These are phyloP conservation scores for Trametes polyzona DNA, from an alignment of 1,284 basidiomycete genomes.

Conservation along the genomic window DNA sequence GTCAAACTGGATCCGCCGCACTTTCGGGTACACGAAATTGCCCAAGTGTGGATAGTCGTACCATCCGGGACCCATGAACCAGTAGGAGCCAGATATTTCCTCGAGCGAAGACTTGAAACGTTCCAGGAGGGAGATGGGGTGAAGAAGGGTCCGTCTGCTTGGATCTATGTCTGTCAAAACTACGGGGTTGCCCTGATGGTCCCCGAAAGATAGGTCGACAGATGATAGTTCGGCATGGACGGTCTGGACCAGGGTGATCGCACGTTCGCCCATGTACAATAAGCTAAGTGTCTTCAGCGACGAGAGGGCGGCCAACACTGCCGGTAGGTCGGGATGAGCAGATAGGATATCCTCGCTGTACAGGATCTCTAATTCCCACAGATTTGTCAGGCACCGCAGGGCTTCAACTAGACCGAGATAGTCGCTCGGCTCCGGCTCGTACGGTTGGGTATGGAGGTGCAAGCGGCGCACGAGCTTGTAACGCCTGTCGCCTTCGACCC, in stretches of 20 bases:
- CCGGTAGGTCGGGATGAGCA: neutral
- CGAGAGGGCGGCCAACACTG: neutral
- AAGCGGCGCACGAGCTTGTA: neutral
- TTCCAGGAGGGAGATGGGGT: neutral
- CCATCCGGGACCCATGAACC: neutral
- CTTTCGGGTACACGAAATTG: neutral
- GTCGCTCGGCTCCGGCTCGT: no score
- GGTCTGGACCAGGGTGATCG: neutral
- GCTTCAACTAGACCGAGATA: no score
- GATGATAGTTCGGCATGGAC: neutral
- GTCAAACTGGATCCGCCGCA: neutral
- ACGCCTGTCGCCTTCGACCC: neutral
- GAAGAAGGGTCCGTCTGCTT: neutral
- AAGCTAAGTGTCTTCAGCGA: neutral
- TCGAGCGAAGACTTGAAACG: neutral
- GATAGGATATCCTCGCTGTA: neutral
- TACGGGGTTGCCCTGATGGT: no score
- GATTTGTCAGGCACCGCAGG: neutral
- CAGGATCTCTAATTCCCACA: neutral
- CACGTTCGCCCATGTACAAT: neutral
- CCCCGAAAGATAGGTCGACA: neutral
- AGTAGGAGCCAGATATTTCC: neutral
- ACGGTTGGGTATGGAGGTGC: neutral
- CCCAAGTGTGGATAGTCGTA: neutral
- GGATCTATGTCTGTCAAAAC: neutral